Conservation (phyloP, 2,329 filamentous ascomycete species). For the Drechslerella dactyloides region DNA sequence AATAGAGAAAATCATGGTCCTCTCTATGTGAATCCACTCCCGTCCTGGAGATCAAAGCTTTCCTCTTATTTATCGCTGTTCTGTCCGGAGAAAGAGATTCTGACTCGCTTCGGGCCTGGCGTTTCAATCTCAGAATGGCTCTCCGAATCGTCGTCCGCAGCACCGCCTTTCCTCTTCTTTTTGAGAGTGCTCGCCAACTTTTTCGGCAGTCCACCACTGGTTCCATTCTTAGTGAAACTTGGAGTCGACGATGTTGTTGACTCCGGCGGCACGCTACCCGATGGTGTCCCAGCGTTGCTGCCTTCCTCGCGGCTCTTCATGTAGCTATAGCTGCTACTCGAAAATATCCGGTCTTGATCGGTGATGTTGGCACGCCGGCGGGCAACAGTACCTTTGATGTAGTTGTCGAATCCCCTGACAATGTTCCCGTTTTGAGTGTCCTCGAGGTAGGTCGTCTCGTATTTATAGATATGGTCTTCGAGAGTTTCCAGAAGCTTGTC, state of each 20-base stretch:
- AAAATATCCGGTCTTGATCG: conserved; percentile 77
- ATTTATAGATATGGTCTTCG: conserved; percentile 82
- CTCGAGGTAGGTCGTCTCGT: conserved; percentile 88
- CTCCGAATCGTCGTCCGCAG: conserved; percentile 54
- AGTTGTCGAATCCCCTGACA: conserved; percentile 96
- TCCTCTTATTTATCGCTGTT: conserved; percentile 38
- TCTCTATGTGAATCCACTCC: neutral
- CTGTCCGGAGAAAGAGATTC: conserved; percentile 55
- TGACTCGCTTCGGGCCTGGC: conserved; percentile 55
- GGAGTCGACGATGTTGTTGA: conserved; percentile 35
- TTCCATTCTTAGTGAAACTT: conserved; percentile 47
- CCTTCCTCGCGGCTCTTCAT: conserved; percentile 52
- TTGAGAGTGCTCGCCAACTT: conserved; percentile 40
- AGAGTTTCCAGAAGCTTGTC: conserved; percentile 67
- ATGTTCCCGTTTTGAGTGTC: conserved; percentile 91
- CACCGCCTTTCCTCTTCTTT: conserved; percentile 52
- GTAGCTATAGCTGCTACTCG: conserved; percentile 56
- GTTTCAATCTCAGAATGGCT: conserved; percentile 55
- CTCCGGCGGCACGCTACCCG: conserved; percentile 37
- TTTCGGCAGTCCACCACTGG: conserved; percentile 52
- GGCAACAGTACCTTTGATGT: conserved; percentile 85
- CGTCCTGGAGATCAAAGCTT: neutral
- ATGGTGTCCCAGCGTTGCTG: conserved; percentile 34
- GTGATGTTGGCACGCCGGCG: conserved; percentile 70
- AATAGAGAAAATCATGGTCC: neutral